Evolutionary conservation across 2,329 filamentous ascomycete genomes (phyloP), one percentile per base, ranked within the genome.

Genomic region (Aspergillus sp.): DNA sequence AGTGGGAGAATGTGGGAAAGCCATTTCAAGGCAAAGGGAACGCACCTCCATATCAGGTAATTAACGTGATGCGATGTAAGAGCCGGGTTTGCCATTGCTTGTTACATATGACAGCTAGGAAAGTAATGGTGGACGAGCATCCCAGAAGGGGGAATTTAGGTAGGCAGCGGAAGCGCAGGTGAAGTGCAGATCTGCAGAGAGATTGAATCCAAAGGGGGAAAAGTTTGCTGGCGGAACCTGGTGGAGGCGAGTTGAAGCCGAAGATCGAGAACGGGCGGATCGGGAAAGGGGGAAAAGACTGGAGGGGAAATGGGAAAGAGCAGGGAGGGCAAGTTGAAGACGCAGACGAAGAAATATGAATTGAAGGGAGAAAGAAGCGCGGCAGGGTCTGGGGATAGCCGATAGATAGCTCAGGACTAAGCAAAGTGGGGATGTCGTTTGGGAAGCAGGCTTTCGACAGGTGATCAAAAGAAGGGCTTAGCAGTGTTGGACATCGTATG

Each of bases 1-100:
- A 56, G 48, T 57, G 35, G 52, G 64, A 58, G 64, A 46, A 55
- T 31, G 27, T 31, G 9, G 27, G 47, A 52, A n/a, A 65, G 58
- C 45, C 55, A 51, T 55, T 47, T 17, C 33, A 50, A 25, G 21
- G 25, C 25, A 17, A 31, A 52, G n/a, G 23, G 31, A 23, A 74
- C 79, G 56, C 82, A 87, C 81, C 85, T 85, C 82, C 85, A 87
- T 73, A 89, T 86, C 69, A 88, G 77, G 76, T 88, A 87, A 76
- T 88, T 89, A 70, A 89, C 81, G 72, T 87, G 84, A 77, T 88
- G 79, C 68, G 74, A 77, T 62, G 75, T 77, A 56, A 77, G 73
- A 67, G 75, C 72, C 58, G 72, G 69, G 64, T 71, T 69, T 68
- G 71, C 70, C 76, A 78, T 77, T 70, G 72, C 75, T 73, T 77